These are phyloP conservation scores for Oryza meridionalis DNA, from an alignment of 176 grass and related monocot species.

Conservation along the genomic window DNA sequence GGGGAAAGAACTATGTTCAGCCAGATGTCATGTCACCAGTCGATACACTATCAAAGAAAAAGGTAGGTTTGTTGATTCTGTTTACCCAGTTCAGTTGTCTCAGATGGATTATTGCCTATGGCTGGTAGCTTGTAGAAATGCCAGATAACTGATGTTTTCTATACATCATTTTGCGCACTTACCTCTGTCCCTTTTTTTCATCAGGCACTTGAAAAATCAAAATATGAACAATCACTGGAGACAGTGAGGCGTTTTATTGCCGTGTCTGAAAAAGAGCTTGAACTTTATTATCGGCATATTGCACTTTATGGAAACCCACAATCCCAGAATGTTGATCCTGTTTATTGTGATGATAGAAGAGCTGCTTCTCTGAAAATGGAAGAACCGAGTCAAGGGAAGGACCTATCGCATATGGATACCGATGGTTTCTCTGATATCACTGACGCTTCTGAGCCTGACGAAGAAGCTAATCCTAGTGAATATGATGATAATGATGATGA, in stretches of 20 bases:
- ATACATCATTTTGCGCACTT: conserved; percentile 10
- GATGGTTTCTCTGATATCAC: conserved; percentile 33
- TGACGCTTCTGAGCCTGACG: conserved; percentile 28
- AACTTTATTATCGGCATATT: conserved; percentile 83
- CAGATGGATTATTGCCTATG: background rate
- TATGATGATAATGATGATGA: conserved; percentile 43
- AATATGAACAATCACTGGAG: conserved; percentile 89
- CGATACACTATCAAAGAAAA: conserved; percentile 95
- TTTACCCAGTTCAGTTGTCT: background rate
- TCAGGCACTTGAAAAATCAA: conserved; percentile 99
- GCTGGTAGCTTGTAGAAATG: background rate
- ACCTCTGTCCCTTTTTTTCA: conserved; percentile 22
- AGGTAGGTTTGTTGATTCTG: conserved; percentile 43
- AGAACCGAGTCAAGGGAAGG: conserved; percentile 17
- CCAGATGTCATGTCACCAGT: conserved; percentile 94
- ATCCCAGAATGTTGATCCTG: conserved; percentile 50
- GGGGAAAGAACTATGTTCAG: conserved; percentile 89
- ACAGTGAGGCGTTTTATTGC: conserved; percentile 76
- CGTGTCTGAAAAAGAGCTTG: conserved; percentile 80
- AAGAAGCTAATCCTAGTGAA: conserved; percentile 42
- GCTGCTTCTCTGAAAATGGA: conserved; percentile 23
- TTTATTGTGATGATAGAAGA: conserved; percentile 48
- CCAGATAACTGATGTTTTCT: no score
- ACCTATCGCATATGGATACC: conserved; percentile 13
- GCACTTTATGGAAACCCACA: conserved; percentile 81